Percentiles rank a stretch among this genome's conserved stretches.
These are phyloP conservation scores for Cryptococcus sp. DNA, from an alignment of 1,284 basidiomycete species.

Conservation along the genomic window DNA sequence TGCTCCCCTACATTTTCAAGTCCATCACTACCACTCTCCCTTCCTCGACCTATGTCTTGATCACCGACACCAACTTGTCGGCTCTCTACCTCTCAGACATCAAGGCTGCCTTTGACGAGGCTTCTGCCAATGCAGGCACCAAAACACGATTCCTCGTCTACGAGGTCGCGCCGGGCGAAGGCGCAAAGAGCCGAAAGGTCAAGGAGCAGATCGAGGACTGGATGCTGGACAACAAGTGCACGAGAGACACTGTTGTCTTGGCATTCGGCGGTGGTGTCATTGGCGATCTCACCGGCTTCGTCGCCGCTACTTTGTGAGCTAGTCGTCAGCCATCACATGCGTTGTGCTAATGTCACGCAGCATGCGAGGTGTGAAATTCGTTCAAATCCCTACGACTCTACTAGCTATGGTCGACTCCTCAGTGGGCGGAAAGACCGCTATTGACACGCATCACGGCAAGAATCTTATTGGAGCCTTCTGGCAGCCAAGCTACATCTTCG, in stretches of 20 bases:
- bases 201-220: slow-evolving; percentile 96
- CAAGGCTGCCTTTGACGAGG: slow-evolving; percentile 65
- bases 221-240: slow-evolving; percentile 83
- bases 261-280: slow-evolving; percentile 97
- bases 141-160: slow-evolving; percentile 73
- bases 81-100: slow-evolving; percentile 72
- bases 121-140: slow-evolving; percentile 47
- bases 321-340: not conserved
- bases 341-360: slow-evolving; percentile 46
- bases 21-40: slow-evolving; percentile 75
- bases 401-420: slow-evolving; percentile 98
- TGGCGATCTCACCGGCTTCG: slow-evolving; percentile 93
- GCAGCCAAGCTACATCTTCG: slow-evolving; percentile 97
- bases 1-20: slow-evolving; percentile 78
- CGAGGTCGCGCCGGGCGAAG: slow-evolving; percentile 86
- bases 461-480: slow-evolving; percentile 98
- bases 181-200: slow-evolving; percentile 84
- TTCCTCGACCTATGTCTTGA: slow-evolving; percentile 86
- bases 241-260: slow-evolving; percentile 88
- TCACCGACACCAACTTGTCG: slow-evolving; percentile 90
- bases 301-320: slow-evolving; percentile 94
- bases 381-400: slow-evolving; percentile 94
- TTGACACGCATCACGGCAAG: slow-evolving; percentile 95
- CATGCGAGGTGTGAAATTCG: slow-evolving; percentile 87
- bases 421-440: slow-evolving; percentile 97